Evolutionary conservation across 495 filamentous ascomycete genomes (phyloP), one percentile per base, ranked within the genome.

Genomic region (Lindgomyces ingoldianus): DNA sequence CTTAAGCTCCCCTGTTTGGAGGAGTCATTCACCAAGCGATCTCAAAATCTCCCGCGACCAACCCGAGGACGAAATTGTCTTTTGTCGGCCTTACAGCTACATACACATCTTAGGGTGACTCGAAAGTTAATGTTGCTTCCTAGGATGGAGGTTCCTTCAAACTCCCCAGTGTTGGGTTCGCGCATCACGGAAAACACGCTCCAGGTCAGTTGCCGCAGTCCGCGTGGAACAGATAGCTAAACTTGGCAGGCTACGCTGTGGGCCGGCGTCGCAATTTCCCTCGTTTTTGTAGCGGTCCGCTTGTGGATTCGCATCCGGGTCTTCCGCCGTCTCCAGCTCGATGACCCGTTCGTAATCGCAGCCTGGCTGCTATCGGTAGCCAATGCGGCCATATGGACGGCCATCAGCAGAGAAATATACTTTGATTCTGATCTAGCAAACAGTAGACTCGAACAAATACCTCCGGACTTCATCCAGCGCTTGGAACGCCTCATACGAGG

Each of bases 331-430:
- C 25, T 60, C 12, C 44, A 49, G 3, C 25, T 27, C 19, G 57
- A 60, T 36, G 57, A 60, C 21, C 22, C 25, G 4, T 60, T 60
- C 25, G 57, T 60, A 11, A 60, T 60, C 6, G 2, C 36, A 3
- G 41, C 57, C 26, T 60, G 57, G 57, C 1, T 60, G 12, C 42
- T 50, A 19, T 46, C 44, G 4, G 4, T 46, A 21, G 44, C 4
- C 16, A 46, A 46, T n/a, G 16, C 44, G 4, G 44, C 16, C 4
- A 46, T 46, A 4, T 46, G 44, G 44, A 46, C 44, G n/a, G 16
- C 4, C 44, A 46, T 46, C 16, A 4, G 44, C 4, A 46, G 16
- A 46, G 44, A 46, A 46, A n/a, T 46, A 6, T 46, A 46, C 44
- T 46, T 46, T 21, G 16, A 46, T n/a, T 46, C 16, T 46, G 44